A percentile compares a stretch with the other conserved stretches of the same genome.
phyloP scores from a whole-genome alignment of 169 alveolate genomes.

The Eimeria tenella region DNA sequence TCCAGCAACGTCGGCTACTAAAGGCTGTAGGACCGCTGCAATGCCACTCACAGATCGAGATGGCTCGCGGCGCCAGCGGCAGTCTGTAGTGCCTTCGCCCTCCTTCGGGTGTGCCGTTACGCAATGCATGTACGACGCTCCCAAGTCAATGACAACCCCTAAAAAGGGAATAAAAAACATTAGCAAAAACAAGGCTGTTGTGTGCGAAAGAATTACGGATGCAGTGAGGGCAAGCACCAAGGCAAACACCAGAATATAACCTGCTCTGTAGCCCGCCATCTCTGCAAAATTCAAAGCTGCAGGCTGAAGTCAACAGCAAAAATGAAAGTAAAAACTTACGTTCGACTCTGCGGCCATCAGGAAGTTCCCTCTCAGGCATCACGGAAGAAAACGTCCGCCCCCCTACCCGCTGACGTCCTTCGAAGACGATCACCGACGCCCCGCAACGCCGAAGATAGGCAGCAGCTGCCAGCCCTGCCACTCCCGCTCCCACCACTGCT shows the following conservation, averaged over 20 bases:
- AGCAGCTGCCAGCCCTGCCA: slow-evolving; percentile 81
- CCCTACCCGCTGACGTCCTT: slow-evolving; percentile 78
- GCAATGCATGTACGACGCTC: slow-evolving; percentile 81
- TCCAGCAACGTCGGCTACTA: slow-evolving; percentile 80
- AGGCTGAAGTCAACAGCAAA: neutral
- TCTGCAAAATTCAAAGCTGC: neutral
- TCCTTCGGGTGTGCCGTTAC: slow-evolving; percentile 71
- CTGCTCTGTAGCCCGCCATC: too few relatives aligned
- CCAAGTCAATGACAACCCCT: slow-evolving; percentile 76
- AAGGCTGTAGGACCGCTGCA: slow-evolving; percentile 78
- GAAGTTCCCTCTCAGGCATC: slow-evolving; percentile 75
- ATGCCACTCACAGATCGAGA: slow-evolving; percentile 81
- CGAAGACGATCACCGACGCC: slow-evolving; percentile 72
- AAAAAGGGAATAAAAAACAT: neutral
- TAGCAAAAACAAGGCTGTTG: neutral
- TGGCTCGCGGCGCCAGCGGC: slow-evolving; percentile 81
- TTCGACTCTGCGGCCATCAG: slow-evolving; percentile 77
- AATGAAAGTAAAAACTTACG: slow-evolving; percentile 22
- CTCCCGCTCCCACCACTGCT: slow-evolving; percentile 80
- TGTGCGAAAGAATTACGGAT: too few relatives aligned
- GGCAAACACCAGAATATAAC: too few relatives aligned
- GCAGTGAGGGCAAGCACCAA: too few relatives aligned
- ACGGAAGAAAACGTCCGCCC: slow-evolving; percentile 79
- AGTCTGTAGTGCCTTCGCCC: slow-evolving; percentile 39
- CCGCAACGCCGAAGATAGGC: slow-evolving; percentile 79